These are phyloP conservation scores for Volvariella volvacea DNA, from an alignment of 1,284 basidiomycete genomes.

Conservation along the genomic window DNA sequence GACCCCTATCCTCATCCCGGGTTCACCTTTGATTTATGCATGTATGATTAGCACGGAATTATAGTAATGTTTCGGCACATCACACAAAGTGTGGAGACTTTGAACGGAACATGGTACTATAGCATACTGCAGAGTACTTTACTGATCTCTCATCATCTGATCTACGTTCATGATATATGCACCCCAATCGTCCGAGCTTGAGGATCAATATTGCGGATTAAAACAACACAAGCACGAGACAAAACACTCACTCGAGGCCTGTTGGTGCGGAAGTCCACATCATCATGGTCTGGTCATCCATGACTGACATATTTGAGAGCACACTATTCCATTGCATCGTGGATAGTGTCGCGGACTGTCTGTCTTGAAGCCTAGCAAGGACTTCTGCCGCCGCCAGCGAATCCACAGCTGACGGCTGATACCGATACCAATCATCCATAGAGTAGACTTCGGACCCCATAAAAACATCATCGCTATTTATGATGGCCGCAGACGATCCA, in stretches of 20 bases:
- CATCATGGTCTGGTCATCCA: conserved; percentile 29
- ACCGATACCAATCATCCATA: background rate
- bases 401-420: conserved; percentile 1
- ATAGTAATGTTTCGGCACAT: no score
- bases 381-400: conserved; percentile 5
- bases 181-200: conserved; percentile 31
- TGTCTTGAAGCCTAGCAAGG: background rate
- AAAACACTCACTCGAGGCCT: conserved; percentile 32
- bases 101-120: no score
- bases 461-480: background rate
- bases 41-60: no score
- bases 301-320: conserved; percentile 11
- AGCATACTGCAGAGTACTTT: no score
- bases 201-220: conserved; percentile 2
- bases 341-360: conserved; percentile 4
- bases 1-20: no score
- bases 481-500: background rate
- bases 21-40: no score
- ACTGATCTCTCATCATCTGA: conserved; percentile 11
- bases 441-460: background rate
- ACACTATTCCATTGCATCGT: conserved; percentile 5
- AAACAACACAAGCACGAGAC: background rate
- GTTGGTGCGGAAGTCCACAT: conserved; percentile 40
- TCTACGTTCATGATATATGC: conserved; percentile 28
- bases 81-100: no score